phyloP scores from a whole-genome alignment of 257 asterid species.

The Marsdenia floribunda region DNA sequence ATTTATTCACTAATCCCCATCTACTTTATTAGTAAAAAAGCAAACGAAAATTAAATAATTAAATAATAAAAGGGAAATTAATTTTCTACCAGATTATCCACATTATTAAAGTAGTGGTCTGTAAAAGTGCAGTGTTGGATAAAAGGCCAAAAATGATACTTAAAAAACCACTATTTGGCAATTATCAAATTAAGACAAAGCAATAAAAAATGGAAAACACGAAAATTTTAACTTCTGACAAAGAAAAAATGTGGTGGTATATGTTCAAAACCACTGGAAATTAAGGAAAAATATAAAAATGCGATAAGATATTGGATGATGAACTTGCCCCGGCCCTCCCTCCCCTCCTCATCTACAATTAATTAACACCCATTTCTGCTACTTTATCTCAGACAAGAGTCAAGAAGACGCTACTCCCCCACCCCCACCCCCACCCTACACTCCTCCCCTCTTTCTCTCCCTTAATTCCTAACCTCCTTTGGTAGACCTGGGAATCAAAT shows the following conservation, averaged over 20 bases:
- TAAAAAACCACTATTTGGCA: not conserved
- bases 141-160: not conserved
- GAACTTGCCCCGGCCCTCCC: not conserved
- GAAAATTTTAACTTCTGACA: not conserved
- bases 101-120: not conserved
- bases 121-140: not conserved
- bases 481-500: not conserved
- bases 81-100: not conserved
- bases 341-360: too few relatives aligned
- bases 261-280: not conserved
- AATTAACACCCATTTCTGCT: slow-evolving; percentile 38
- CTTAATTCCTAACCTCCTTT: not conserved
- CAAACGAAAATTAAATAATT: too few relatives aligned
- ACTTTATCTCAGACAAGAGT: slow-evolving; percentile 42
- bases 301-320: not conserved
- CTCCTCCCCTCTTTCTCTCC: not conserved
- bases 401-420: slow-evolving; percentile 1
- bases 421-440: too few relatives aligned
- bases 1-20: not conserved
- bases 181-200: not conserved
- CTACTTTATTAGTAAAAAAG: too few relatives aligned
- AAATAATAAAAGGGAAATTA: not conserved
- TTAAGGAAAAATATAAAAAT: not conserved
- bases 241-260: not conserved
- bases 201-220: not conserved